Conservation (phyloP, 345 rosid species). For the Sonneratia alba region DNA sequence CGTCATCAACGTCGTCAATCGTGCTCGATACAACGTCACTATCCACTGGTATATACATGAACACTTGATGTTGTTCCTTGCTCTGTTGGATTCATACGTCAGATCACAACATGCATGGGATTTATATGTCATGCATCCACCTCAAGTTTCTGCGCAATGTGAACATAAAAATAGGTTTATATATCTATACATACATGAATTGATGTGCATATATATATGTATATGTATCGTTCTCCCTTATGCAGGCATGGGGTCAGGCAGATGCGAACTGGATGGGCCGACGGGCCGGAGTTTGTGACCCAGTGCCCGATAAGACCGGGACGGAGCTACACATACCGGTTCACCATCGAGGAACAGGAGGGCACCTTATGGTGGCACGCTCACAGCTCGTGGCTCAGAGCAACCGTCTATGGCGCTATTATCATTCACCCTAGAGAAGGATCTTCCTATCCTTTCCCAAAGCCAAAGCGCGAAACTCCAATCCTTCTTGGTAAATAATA, state of each 20-base stretch:
- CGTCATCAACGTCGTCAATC: slow-evolving; percentile 56
- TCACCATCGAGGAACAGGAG: slow-evolving; percentile 74
- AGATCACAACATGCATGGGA: no score
- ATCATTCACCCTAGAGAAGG: slow-evolving; percentile 57
- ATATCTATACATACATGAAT: no score
- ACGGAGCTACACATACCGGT: slow-evolving; percentile 70
- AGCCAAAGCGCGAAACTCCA: slow-evolving; percentile 59
- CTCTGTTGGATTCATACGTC: no score
- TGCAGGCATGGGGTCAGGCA: slow-evolving; percentile 87
- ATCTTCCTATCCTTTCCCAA: slow-evolving; percentile 58
- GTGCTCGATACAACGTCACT: slow-evolving; percentile 60
- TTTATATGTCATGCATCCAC: no score
- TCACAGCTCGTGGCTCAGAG: slow-evolving; percentile 95
- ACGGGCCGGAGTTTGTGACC: slow-evolving; percentile 90
- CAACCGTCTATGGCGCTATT: slow-evolving; percentile 85
- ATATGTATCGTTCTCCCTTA: no score
- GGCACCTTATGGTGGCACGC: slow-evolving; percentile 99
- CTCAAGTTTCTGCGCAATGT: no score
- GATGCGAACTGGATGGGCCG: slow-evolving; percentile 83
- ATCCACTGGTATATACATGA: slow-evolving; percentile 60
- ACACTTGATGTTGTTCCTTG: not conserved
- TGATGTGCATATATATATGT: no score
- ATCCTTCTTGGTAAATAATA: slow-evolving; percentile 58
- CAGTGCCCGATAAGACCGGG: slow-evolving; percentile 96
- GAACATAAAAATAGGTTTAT: no score